Evolutionary conservation across 2,329 filamentous ascomycete species (phyloP).

Genomic region (Epicoccum nigrum): DNA sequence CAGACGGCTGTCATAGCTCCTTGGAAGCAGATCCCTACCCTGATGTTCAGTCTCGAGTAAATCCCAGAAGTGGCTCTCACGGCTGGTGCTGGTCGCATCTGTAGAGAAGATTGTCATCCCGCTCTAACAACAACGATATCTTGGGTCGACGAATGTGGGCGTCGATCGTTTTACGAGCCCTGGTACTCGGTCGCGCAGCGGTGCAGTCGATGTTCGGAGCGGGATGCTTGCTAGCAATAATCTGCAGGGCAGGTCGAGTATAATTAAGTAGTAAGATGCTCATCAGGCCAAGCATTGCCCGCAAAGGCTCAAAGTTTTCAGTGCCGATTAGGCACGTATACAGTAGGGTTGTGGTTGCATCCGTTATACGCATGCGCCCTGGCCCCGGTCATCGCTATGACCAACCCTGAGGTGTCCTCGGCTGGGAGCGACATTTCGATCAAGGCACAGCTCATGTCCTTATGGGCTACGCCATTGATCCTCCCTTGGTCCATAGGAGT

Average conservation of each 20-base stretch:
- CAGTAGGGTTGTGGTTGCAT: slow-evolving; percentile 18
- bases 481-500: slow-evolving; percentile 13
- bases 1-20: slow-evolving; percentile 27
- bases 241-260: neutral
- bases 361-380: slow-evolving; percentile 34
- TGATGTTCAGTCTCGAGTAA: slow-evolving; percentile 19
- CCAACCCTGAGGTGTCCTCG: slow-evolving; percentile 24
- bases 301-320: slow-evolving; percentile 43
- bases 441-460: slow-evolving; percentile 33
- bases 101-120: slow-evolving; percentile 37
- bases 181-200: neutral
- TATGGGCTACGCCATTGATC: slow-evolving; percentile 34
- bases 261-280: neutral
- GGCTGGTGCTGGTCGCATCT: slow-evolving; percentile 38
- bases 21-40: slow-evolving; percentile 6
- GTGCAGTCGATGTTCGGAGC: neutral
- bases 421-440: slow-evolving; percentile 42
- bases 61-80: slow-evolving; percentile 23
- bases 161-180: neutral
- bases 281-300: slow-evolving; percentile 29
- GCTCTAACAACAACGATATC: slow-evolving; percentile 21
- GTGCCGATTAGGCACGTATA: slow-evolving; percentile 18
- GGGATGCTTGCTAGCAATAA: neutral
- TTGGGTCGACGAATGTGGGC: neutral
- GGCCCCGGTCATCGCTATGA: slow-evolving; percentile 34